Base-by-base conservation (phyloP, 805 yeast species). In the Yarrowia yakushimensis region DNA sequence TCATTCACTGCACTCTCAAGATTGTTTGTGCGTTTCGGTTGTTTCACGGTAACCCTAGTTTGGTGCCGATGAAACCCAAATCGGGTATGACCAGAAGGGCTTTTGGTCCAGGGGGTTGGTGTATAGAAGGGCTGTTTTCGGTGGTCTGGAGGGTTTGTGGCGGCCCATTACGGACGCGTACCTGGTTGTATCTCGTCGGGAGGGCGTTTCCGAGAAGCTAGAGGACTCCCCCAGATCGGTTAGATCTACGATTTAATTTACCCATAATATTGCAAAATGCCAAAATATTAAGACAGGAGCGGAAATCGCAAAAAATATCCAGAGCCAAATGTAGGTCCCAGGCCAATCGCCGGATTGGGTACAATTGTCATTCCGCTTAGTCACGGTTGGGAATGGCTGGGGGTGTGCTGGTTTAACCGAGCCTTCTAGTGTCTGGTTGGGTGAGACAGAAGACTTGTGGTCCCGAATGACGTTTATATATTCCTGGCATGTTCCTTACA, bases 41-140 rank as follows among this genome's bases (percentile, higher is more conserved):
- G 55, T 48, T 48, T 48, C 55, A 48, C 55, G 55, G 55, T 48
- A 31, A 48, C 55, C 55, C 55, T 48, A 48, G 55, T 31, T 31
- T 31, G 55, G 55, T 48, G 31, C 17, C 55, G 39, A 39, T 45
- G 36, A 45, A 45, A 45, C 52, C 25, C 25, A 28, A 45, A 28
- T 30, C 36, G 18, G 52, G 52, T 18, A 30, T 28, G 30, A 25
- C 36, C 52, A 45, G 30, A 45, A 45, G 17, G 25, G 52, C 36
- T 15, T 30, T 25, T 18, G 27, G 52, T 30, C 52, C 52, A 30
- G 52, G 36, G 52, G 52, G 25, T 22, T 22, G 22, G 11, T 10
- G 3, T 20, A n/a, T n/a, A n/a, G n/a, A n/a, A n/a, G 25, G 25
- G 36, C 10, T 8, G 34, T 11, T 17, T 2, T 23, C 12, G 7